Conservation (phyloP, 768 basidiomycete species). For the Mycena belliarum region DNA sequence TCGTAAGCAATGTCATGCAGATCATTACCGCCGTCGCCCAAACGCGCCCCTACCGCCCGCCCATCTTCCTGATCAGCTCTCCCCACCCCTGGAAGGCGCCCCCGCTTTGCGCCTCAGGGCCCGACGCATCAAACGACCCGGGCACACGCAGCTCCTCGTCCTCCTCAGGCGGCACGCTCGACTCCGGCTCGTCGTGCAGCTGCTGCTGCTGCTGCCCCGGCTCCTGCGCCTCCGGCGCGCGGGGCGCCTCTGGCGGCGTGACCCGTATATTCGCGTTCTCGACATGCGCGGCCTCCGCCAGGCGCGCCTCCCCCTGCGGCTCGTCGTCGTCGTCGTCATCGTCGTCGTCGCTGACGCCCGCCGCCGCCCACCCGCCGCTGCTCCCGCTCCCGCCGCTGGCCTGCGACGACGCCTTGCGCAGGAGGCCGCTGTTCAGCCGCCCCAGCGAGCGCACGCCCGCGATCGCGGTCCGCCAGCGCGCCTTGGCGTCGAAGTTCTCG, state of each 20-base stretch:
- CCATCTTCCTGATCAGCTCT: slow-evolving; percentile 33
- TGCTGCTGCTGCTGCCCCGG: neutral
- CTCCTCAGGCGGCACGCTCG: slow-evolving; percentile 20
- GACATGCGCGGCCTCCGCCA: too few relatives aligned
- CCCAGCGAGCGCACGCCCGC: slow-evolving; percentile 44
- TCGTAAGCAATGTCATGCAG: too few relatives aligned
- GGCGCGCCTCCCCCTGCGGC: too few relatives aligned
- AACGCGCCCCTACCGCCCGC: neutral
- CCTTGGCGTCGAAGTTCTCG: slow-evolving; percentile 78
- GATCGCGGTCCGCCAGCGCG: slow-evolving; percentile 76
- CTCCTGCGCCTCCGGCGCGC: neutral
- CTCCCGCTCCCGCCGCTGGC: slow-evolving; percentile 24
- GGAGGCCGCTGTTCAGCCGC: slow-evolving; percentile 34
- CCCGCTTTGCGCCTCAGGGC: slow-evolving; percentile 1
- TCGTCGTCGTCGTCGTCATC: slow-evolving; percentile 35
- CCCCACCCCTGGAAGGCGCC: slow-evolving; percentile 25
- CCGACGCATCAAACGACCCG: slow-evolving; percentile 47
- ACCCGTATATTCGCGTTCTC: slow-evolving; percentile 46
- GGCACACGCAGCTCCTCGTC: slow-evolving; percentile 47
- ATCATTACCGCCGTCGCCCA: too few relatives aligned
- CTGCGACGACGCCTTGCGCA: slow-evolving; percentile 28
- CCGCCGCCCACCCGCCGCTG: slow-evolving; percentile 27
- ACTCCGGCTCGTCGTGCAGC: slow-evolving; percentile 24
- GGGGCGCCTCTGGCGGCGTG: slow-evolving; percentile 16
- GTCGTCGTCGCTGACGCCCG: slow-evolving; percentile 32